These are phyloP conservation scores for Lepiota venenata DNA, from an alignment of 768 basidiomycete genomes.

Conservation along the genomic window DNA sequence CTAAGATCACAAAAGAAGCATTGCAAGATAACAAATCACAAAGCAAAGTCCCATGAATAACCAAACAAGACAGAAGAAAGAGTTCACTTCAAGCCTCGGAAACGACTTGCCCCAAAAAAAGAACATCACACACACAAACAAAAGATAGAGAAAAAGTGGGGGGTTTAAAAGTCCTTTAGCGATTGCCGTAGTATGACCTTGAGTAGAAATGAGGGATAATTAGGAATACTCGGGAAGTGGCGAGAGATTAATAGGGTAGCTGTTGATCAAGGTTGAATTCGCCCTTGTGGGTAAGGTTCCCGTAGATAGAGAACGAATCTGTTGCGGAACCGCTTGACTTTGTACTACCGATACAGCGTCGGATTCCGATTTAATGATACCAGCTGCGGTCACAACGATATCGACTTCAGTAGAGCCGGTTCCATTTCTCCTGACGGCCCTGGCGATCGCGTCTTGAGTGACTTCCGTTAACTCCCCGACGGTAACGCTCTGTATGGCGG, in stretches of 20 bases:
- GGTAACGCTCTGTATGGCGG: slow-evolving; percentile 47
- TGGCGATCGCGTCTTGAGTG: slow-evolving; percentile 68
- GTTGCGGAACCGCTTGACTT: slow-evolving; percentile 14
- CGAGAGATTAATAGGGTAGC: slow-evolving; percentile 31
- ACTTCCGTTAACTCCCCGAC: slow-evolving; percentile 50
- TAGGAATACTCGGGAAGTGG: slow-evolving; percentile 41
- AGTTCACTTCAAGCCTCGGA: slow-evolving; percentile 3
- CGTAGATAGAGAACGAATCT: slow-evolving; percentile 17
- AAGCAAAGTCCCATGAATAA: slow-evolving; percentile 18
- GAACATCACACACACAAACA: slow-evolving; percentile 16
- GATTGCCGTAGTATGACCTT: slow-evolving; percentile 20
- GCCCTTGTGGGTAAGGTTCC: slow-evolving; percentile 20
- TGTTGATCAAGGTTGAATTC: slow-evolving; percentile 17
- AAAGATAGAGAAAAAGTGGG: slow-evolving; percentile 18
- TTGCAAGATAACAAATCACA: slow-evolving; percentile 13
- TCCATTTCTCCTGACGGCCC: slow-evolving; percentile 76
- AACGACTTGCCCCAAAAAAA: slow-evolving; percentile 14
- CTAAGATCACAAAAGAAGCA: slow-evolving; percentile 8
- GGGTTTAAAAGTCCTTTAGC: slow-evolving; percentile 21
- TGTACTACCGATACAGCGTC: slow-evolving; percentile 19
- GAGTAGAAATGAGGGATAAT: slow-evolving; percentile 9
- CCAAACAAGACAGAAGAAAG: slow-evolving; percentile 14
- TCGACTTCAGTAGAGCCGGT: slow-evolving; percentile 75
- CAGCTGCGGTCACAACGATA: slow-evolving; percentile 69
- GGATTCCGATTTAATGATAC: slow-evolving; percentile 39